Evolutionary conservation across 2,329 filamentous ascomycete species (phyloP), one percentile per base, ranked within the genome.

Genomic region (Colletotrichum lentis): DNA sequence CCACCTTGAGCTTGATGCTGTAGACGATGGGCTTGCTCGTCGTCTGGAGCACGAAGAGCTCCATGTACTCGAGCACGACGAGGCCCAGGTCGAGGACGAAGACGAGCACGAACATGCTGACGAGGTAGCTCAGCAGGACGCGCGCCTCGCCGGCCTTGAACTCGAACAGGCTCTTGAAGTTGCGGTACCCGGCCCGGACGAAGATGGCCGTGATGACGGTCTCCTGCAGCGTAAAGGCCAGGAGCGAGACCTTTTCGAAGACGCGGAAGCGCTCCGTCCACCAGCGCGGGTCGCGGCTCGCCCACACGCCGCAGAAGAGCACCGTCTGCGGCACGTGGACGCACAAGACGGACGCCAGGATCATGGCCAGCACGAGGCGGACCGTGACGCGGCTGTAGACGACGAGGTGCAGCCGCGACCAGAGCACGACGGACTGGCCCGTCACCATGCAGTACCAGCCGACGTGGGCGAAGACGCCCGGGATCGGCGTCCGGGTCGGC

Each of bases 391-490:
- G 54, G 18, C 56, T 65, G 4, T 59, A 80, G 5, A 85, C 78
- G 16, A 89, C 82, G 4, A 89, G 80, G 72, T 88, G 84, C 0
- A 89, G 79, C 16, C 87, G 82, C 3, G 85, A 88, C 59, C 64
- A 71, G 18, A 71, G 50, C 1, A 71, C 69, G 8, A 71, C 55
- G 6, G 62, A 69, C 46, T 69, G 67, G 0, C 86, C 86, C 6
- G 85, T 86, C 1, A 88, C 81, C 85, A 89, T 87, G 3, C 79
- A 73, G 73, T 81, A 85, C 86, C 86, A 88, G 4, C 64, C 64
- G 4, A 67, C 12, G n/a, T 65, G 57, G 8, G 73, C 64, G 27
- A 68, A 56, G 7, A 35, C 31, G 3, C 57, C 64, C 72, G 87
- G 87, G 1, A 81, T 84, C 73, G 88, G 88, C 79, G 62, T 66